Conservation (phyloP, 257 asterid species). For the Salvia rosmarinus region DNA sequence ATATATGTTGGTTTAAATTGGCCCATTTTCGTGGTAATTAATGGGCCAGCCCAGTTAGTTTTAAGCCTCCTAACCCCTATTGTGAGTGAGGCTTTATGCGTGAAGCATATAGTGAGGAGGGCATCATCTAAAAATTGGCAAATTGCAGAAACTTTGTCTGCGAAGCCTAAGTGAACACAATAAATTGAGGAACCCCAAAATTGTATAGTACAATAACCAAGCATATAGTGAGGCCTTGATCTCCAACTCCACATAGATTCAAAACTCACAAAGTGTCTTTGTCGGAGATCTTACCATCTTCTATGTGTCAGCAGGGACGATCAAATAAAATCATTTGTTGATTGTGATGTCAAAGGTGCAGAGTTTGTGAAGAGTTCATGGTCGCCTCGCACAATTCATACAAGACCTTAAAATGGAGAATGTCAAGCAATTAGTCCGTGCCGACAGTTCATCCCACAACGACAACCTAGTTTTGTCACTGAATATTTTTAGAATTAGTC, state of each 20-base stretch:
- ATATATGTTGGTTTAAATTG: background rate
- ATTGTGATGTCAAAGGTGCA: background rate
- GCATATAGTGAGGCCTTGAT: background rate
- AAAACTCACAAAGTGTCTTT: background rate
- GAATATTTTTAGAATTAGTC: no score
- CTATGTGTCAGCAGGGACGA: background rate
- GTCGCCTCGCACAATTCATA: background rate
- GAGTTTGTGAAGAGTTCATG: background rate
- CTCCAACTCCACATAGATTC: background rate
- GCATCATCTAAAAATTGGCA: no score
- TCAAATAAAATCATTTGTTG: no score
- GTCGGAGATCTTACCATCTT: background rate
- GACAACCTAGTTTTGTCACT: background rate
- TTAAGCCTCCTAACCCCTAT: slow-evolving; percentile 21
- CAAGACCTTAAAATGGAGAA: background rate
- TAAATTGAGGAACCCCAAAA: no score
- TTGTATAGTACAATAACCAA: background rate
- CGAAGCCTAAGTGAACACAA: no score
- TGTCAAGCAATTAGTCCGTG: background rate
- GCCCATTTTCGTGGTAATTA: background rate
- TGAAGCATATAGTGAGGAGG: no score
- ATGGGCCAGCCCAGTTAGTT: slow-evolving; percentile 32
- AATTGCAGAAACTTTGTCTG: no score
- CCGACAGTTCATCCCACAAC: background rate
- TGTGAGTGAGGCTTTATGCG: no score